Evolutionary conservation across 495 filamentous ascomycete species (phyloP), one percentile per base, ranked within the genome.

Genomic region (Aspergillus funiculosus): DNA sequence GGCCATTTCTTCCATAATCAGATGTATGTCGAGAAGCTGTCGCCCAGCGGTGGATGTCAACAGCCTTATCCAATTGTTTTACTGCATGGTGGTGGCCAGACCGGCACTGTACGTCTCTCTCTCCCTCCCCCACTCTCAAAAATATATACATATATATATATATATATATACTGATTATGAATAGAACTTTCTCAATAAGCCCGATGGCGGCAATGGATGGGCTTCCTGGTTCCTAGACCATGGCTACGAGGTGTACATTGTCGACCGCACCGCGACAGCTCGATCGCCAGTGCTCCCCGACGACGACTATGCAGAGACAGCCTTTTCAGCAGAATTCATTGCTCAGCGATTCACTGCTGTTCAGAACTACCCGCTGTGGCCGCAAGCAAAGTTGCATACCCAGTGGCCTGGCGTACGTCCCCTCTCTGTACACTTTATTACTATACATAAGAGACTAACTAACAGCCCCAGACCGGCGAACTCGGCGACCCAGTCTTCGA

Each of bases 11-110:
- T 45, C 30, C 42, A 45, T 20, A 45, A 68, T 29, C 73, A 78
- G 61, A 76, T 78, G 61, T 78, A 79, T 54, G 75, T 79, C n/a
- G 77, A 80, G 59, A 64, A 69, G 29, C 53, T 80, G 29, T 60
- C 57, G 9, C 76, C 76, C 0, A 7, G 30, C 5, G 46, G 8
- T 10, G 51, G 47, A 4, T 36, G 22, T 22, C 22, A 49, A 36
- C 43, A 62, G 48, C 48, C 55, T 4, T 61, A 64, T 48, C 77
- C 76, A 1, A 56, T 80, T 14, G 54, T 81, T 31, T 69, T 80
- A 38, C 67, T 78, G 29, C 75, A 79, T 38, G 77, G 75, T 6
- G 61, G 58, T 20, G 69, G 60, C n/a, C 69, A 77, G 41, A 73
- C 75, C 1, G 76, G 70, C 26, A 66, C 67, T 3, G 76, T 79